These are phyloP conservation scores for Tardiomyces blankii DNA, from an alignment of 1,139 yeast genomes.

Conservation along the genomic window DNA sequence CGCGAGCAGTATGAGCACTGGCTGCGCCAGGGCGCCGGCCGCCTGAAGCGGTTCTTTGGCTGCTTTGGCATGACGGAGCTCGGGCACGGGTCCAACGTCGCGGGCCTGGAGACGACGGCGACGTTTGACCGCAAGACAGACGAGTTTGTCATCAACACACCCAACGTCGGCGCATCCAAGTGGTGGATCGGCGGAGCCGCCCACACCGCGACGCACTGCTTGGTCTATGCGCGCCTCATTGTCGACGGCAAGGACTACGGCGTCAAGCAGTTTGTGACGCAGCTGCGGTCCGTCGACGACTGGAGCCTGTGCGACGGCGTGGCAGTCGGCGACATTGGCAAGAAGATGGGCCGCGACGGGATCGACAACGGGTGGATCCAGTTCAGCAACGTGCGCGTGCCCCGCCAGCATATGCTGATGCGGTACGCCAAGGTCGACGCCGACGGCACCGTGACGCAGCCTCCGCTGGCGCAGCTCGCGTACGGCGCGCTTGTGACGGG, in stretches of 20 bases:
- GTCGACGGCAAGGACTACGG: constrained; percentile 82
- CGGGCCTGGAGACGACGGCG: constrained; percentile 87
- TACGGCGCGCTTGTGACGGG: constrained; percentile 84
- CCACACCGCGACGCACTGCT: constrained; percentile 78
- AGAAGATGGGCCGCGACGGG: constrained; percentile 79
- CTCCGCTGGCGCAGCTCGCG: constrained; percentile 79
- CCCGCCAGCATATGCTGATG: constrained; percentile 73
- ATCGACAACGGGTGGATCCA: constrained; percentile 91
- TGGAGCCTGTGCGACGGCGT: constrained; percentile 71
- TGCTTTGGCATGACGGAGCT: constrained; percentile 93
- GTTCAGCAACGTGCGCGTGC: constrained; percentile 70
- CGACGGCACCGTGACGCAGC: constrained; percentile 50
- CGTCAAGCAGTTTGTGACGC: constrained; percentile 83
- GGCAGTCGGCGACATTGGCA: constrained; percentile 82
- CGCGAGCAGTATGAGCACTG: constrained; percentile 50
- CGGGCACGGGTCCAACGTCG: constrained; percentile 91
- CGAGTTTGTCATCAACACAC: constrained; percentile 69
- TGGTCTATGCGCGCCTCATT: constrained; percentile 70
- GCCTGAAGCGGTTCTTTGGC: constrained; percentile 62
- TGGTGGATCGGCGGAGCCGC: constrained; percentile 99
- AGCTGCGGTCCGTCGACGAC: constrained; percentile 57
- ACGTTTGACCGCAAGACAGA: constrained; percentile 57
- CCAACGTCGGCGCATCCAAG: constrained; percentile 83
- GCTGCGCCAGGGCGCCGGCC: constrained; percentile 61
- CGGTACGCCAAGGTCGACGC: constrained; percentile 65